These are phyloP conservation scores for Cucurbita moschata DNA, from an alignment of 306 rosid species.

Conservation along the genomic window DNA sequence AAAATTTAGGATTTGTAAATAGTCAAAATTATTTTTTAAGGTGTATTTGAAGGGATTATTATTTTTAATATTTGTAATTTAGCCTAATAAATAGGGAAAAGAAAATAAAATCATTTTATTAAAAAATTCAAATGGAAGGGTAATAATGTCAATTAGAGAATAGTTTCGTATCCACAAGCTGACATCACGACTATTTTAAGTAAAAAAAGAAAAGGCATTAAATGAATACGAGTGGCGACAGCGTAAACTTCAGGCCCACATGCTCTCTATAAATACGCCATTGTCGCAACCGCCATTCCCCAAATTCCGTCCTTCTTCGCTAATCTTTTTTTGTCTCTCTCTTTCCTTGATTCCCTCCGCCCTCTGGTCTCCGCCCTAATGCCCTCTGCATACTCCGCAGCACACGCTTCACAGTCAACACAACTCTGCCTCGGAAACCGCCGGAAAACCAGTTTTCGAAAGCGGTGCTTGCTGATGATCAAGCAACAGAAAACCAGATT, in stretches of 20 bases:
- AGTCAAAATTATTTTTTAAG: too few species aligned
- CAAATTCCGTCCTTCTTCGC: background rate
- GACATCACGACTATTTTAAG: constrained; percentile 4
- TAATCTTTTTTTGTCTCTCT: background rate
- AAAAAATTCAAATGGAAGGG: background rate
- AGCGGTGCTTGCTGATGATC: constrained; percentile 24
- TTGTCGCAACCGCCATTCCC: background rate
- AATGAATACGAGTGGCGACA: background rate
- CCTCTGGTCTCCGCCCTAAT: background rate
- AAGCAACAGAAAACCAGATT: constrained; percentile 50
- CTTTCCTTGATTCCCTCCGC: background rate
- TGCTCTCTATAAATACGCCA: background rate
- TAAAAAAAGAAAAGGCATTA: background rate
- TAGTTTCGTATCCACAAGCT: background rate
- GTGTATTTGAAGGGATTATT: too few species aligned
- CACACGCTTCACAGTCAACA: background rate
- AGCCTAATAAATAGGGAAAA: too few species aligned
- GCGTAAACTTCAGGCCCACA: background rate
- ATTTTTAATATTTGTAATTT: too few species aligned
- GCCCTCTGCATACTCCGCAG: background rate
- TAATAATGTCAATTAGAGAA: background rate
- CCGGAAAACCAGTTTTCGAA: constrained; percentile 23
- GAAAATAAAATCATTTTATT: background rate
- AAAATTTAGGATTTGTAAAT: too few species aligned
- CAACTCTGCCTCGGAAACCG: background rate